Percentiles rank a stretch among this genome's conserved stretches.
These are phyloP conservation scores for Striga hermonthica DNA, from an alignment of 305 asterid genomes.

Conservation along the genomic window DNA sequence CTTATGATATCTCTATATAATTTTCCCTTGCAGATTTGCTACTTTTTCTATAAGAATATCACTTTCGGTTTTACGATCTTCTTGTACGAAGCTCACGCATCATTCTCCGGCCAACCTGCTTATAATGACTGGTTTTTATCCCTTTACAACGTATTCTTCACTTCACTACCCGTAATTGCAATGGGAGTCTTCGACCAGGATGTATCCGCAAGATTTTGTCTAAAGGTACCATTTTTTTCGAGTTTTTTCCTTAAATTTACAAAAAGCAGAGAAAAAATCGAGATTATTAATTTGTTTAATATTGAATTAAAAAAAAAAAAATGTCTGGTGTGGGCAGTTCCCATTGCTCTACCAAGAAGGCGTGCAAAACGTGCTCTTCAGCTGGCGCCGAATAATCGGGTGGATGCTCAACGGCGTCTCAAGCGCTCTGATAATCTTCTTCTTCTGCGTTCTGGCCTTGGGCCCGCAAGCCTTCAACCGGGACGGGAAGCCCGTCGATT, in stretches of 20 bases:
- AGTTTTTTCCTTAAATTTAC: not conserved
- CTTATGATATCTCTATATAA: not conserved
- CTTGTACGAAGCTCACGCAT: slow-evolving; percentile 77
- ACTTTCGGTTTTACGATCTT: slow-evolving; percentile 77
- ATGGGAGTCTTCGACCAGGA: slow-evolving; percentile 95
- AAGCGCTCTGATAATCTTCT: slow-evolving; percentile 67
- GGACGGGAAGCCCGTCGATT: slow-evolving; percentile 59
- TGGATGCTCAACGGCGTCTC: slow-evolving; percentile 87
- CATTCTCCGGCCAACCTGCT: slow-evolving; percentile 89
- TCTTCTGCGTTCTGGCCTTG: slow-evolving; percentile 52
- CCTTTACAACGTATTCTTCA: slow-evolving; percentile 90
- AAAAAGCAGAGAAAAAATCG: not conserved
- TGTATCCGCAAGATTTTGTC: slow-evolving; percentile 82
- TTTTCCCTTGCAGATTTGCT: slow-evolving; percentile 67
- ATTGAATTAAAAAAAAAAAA: too few relatives aligned
- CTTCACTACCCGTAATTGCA: slow-evolving; percentile 89
- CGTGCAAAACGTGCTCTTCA: slow-evolving; percentile 77
- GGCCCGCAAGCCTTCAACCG: slow-evolving; percentile 58
- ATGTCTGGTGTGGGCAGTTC: slow-evolving; percentile 44
- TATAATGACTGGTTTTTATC: slow-evolving; percentile 96
- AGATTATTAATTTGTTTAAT: not conserved
- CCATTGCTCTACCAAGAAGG: slow-evolving; percentile 98
- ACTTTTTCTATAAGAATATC: slow-evolving; percentile 91
- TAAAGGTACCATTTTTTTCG: slow-evolving; percentile 49
- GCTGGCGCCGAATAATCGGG: slow-evolving; percentile 82